These are phyloP conservation scores for Fraxinus paxiana DNA, from an alignment of 305 asterid species.

Conservation along the genomic window DNA sequence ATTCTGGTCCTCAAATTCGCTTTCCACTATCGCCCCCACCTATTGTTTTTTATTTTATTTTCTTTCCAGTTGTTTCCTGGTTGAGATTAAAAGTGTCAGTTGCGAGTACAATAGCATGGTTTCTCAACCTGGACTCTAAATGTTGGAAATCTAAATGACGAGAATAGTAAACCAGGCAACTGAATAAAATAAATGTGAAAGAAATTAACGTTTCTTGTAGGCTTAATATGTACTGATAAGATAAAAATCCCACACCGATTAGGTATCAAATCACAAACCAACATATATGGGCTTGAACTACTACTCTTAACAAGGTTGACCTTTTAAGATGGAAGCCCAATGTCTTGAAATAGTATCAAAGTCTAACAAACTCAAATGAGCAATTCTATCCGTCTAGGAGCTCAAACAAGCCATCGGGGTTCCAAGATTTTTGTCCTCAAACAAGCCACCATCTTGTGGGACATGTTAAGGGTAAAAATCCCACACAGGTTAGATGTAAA, in stretches of 20 bases:
- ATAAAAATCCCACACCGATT: neutral
- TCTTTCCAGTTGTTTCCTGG: conserved; percentile 10
- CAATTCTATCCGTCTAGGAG: neutral
- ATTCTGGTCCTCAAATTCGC: neutral
- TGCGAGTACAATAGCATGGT: conserved; percentile 5
- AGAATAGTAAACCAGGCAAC: neutral
- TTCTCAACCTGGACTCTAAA: conserved; percentile 4
- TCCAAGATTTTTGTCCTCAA: neutral
- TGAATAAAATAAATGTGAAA: neutral
- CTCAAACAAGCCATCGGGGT: neutral
- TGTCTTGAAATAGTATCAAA: neutral
- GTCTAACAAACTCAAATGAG: neutral
- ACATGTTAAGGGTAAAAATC: neutral
- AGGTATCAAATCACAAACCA: neutral
- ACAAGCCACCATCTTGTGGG: neutral
- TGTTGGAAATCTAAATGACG: neutral
- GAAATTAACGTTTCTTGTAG: neutral
- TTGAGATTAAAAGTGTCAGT: conserved; percentile 8
- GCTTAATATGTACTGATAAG: neutral
- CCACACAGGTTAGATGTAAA: neutral
- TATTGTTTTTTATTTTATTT: neutral
- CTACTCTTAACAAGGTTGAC: neutral
- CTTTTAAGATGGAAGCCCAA: neutral
- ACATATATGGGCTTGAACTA: neutral
- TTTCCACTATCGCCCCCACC: conserved; percentile 6